These are phyloP conservation scores for Ascochyta fabae DNA, from an alignment of 2,329 filamentous ascomycete species.

Conservation along the genomic window DNA sequence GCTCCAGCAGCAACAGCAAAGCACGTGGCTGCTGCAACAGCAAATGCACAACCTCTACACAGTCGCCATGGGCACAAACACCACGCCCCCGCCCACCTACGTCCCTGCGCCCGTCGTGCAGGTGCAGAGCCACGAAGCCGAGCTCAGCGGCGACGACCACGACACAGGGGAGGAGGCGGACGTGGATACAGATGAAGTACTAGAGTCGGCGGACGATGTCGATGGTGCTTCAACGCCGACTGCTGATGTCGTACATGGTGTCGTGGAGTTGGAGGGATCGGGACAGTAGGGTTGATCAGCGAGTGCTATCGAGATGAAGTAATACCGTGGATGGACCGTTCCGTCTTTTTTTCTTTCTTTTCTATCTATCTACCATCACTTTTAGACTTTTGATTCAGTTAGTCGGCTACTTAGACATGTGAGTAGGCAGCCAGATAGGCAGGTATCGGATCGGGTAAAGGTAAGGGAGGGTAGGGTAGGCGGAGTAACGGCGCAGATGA, in stretches of 20 bases:
- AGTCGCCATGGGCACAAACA: not conserved
- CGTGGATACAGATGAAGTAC: constrained; percentile 36
- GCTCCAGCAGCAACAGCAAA: constrained; percentile 11
- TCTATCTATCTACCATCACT: no score
- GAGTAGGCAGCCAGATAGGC: no score
- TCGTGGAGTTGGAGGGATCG: no score
- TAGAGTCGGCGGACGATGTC: constrained; percentile 25
- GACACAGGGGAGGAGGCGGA: constrained; percentile 37
- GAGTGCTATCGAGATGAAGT: no score
- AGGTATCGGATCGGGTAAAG: no score
- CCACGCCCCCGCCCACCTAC: not conserved
- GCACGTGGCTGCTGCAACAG: constrained; percentile 6
- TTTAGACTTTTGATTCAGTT: no score
- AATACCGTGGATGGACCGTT: no score
- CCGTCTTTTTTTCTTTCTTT: no score
- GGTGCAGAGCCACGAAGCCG: not conserved
- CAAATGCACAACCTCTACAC: constrained; percentile 10
- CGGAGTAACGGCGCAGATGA: no score
- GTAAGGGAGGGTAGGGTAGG: no score
- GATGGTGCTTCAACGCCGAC: not conserved
- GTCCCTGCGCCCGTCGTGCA: not conserved
- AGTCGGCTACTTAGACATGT: no score
- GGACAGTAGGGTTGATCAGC: not conserved
- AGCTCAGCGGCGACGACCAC: not conserved
- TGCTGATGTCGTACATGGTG: not conserved